phyloP scores from a whole-genome alignment of 1,139 yeast genomes.

The Hyphopichia wangnamkhiaoensis region DNA sequence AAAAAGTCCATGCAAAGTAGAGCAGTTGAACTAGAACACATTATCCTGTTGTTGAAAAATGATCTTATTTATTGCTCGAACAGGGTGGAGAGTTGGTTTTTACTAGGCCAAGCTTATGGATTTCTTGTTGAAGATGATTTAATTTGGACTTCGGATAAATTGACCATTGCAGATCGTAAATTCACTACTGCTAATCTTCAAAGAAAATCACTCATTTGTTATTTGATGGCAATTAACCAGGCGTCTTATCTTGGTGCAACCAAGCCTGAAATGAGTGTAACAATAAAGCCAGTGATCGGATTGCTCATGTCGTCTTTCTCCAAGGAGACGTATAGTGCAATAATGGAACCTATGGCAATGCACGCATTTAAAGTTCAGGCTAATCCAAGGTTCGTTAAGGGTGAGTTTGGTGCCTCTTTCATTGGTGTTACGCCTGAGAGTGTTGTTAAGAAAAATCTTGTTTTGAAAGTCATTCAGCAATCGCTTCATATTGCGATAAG shows the following conservation, averaged over 20 bases:
- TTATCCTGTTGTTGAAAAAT: slow-evolving; percentile 60
- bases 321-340: slow-evolving; percentile 61
- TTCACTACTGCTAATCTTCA: slow-evolving; percentile 64
- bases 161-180: slow-evolving; percentile 66
- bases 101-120: slow-evolving; percentile 80
- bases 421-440: slow-evolving; percentile 22
- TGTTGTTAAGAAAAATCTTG: slow-evolving; percentile 25
- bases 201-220: slow-evolving; percentile 70
- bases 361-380: slow-evolving; percentile 47
- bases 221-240: slow-evolving; percentile 70
- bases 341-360: slow-evolving; percentile 68
- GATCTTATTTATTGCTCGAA: slow-evolving; percentile 69
- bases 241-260: slow-evolving; percentile 24
- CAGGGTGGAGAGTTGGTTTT: slow-evolving; percentile 83
- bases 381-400: slow-evolving; percentile 35
- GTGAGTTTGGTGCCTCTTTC: slow-evolving; percentile 24
- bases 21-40: slow-evolving; percentile 76
- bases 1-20: slow-evolving; percentile 79
- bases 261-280: slow-evolving; percentile 16
- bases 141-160: slow-evolving; percentile 86
- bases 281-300: slow-evolving; percentile 36
- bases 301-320: slow-evolving; percentile 60
- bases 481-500: slow-evolving; percentile 46
- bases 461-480: slow-evolving; percentile 38
- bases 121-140: slow-evolving; percentile 83